Base-by-base conservation (phyloP, 2,329 filamentous ascomycete species). In the Fusarium anguioides region DNA sequence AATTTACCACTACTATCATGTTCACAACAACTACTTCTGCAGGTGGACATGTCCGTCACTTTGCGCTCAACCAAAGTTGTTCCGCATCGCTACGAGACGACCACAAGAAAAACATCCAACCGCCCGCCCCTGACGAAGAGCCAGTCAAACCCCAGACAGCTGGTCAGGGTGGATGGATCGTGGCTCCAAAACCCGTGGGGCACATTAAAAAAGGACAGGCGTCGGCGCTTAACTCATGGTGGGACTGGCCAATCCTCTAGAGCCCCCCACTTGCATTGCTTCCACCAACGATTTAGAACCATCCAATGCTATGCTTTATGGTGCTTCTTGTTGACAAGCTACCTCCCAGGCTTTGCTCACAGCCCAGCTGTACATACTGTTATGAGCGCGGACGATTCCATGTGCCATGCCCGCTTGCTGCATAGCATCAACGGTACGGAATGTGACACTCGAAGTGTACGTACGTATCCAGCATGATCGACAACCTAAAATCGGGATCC, bases 151-250 rank as follows among this genome's bases (percentile, higher is more conserved):
- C 48, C 53, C 46, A 52, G 60, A 47, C 50, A 51, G 49, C 48
- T 53, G 51, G 42, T 49, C 61, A 71, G 71, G 71, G 70, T 71
- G 71, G 70, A 70, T 54, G 55, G 58, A 59, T 62, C 62, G 60
- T 70, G 58, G 62, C 51, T 50, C 64, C 68, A 62, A 70, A 76
- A 73, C 72, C 61, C 75, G 75, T 76, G 75, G 79, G 80, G 78
- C 80, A 83, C 83, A 84, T 80, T 77, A 76, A 78, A 78, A 77
- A 74, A 72, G 75, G 80, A 82, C 82, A 84, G 81, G 80, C 80
- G 77, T 82, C 81, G 83, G 85, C 85, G 85, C 85, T 87, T 87
- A 87, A 78, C 74, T 75, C 74, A 75, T 70, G 76, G 66, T 75
- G 75, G 79, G 71, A 68, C 63, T 65, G 65, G 53, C 33, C 59